These are phyloP conservation scores for Perkinsela sp. DNA, from an alignment of 208 protist species.

Conservation along the genomic window DNA sequence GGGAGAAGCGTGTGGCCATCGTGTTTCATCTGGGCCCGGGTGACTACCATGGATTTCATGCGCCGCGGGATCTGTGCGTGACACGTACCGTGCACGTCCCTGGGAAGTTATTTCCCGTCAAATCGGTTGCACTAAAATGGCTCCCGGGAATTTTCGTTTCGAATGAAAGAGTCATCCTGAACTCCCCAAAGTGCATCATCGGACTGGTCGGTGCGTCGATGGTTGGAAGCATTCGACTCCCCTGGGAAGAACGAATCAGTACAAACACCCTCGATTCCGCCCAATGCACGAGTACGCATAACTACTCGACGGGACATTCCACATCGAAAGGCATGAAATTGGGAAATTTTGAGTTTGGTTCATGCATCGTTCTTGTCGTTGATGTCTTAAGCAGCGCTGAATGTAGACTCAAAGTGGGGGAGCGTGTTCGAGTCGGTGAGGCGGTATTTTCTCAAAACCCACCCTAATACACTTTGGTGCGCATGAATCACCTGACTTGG, in stretches of 20 bases:
- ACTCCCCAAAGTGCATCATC: neutral
- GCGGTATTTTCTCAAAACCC: neutral
- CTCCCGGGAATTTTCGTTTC: slow-evolving; percentile 1
- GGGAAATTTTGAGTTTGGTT: neutral
- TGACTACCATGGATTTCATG: slow-evolving; percentile 4
- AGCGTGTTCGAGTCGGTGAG: neutral
- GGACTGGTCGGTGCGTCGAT: slow-evolving; percentile 1
- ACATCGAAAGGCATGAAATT: neutral
- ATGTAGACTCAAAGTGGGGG: neutral
- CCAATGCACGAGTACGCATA: neutral
- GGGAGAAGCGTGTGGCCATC: neutral
- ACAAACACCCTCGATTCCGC: neutral
- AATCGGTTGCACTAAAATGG: neutral
- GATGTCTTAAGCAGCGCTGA: neutral
- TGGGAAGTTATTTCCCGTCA: slow-evolving; percentile 1
- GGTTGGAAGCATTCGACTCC: slow-evolving; percentile 1
- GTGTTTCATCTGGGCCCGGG: slow-evolving; percentile 2
- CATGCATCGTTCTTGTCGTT: neutral
- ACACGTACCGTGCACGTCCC: slow-evolving; percentile 1
- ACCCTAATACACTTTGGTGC: no score
- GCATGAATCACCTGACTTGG: no score
- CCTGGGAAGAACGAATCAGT: neutral
- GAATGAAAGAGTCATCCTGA: slow-evolving; percentile 1
- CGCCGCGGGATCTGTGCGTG: neutral
- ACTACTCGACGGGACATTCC: neutral